phyloP scores from a whole-genome alignment of 768 basidiomycete genomes.

The Rhodotorula paludigena region DNA sequence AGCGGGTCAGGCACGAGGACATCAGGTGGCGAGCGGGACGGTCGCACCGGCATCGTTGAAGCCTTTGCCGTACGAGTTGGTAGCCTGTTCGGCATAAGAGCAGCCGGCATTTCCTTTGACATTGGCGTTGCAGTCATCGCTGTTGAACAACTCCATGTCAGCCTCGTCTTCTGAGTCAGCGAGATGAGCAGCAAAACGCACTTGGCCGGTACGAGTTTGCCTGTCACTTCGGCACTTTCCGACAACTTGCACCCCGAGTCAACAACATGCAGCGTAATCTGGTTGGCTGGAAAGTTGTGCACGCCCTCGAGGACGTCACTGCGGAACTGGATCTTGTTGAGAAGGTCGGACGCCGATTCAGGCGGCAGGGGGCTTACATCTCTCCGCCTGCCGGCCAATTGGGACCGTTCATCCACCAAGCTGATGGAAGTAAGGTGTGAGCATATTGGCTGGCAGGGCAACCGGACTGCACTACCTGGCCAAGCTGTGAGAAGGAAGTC shows the following conservation, averaged over 20 bases:
- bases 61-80: slow-evolving; percentile 4
- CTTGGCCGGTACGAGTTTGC: slow-evolving; percentile 11
- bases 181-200: not conserved
- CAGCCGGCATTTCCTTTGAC: slow-evolving; percentile 23
- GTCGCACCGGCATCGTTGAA: slow-evolving; percentile 20
- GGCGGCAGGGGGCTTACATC: not conserved
- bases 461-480: not conserved
- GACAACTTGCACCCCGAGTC: slow-evolving; percentile 25
- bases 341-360: not conserved
- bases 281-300: slow-evolving; percentile 1
- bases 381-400: slow-evolving; percentile 24
- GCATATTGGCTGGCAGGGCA: not conserved
- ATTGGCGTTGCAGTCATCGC: slow-evolving; percentile 28
- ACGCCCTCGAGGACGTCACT: slow-evolving; percentile 32
- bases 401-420: not conserved
- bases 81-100: slow-evolving; percentile 6
- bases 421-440: too few relatives aligned
- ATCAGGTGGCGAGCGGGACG: not conserved
- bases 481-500: slow-evolving; percentile 18
- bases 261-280: slow-evolving; percentile 19
- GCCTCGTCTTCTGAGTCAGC: not conserved
- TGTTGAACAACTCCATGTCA: not conserved
- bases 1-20: too few relatives aligned
- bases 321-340: not conserved
- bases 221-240: not conserved